Evolutionary conservation across 1,284 basidiomycete genomes (phyloP), one percentile per base, ranked within the genome.

Genomic region (Rhizoctonia solani): DNA sequence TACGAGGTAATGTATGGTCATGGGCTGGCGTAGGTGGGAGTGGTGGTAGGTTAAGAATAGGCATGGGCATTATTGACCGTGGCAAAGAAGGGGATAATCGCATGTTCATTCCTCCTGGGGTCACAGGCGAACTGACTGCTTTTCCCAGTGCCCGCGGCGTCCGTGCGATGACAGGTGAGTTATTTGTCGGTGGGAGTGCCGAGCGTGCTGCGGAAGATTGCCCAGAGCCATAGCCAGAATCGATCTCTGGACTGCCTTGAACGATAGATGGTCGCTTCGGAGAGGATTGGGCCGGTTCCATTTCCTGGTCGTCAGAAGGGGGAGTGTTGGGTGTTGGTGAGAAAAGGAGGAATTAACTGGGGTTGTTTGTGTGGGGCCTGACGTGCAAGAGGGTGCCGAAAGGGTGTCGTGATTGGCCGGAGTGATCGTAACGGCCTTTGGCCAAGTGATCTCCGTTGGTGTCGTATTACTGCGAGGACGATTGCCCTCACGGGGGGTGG

Each of bases 11-110:
- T 2, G 56, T 29, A 37, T 59, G 56, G 13, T 41, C 30, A 5
- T 29, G 44, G 5, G 44, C 25, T 21, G 56, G 56, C 30, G 56
- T 37, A 30, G 56, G 42, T 2, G 56, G 56, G 21, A 59, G 56
- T 16, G 56, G 16, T 8, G 56, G 56, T 21, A 59, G 37, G 29
- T 59, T 59, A 49, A 59, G 56, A 47, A 59, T 59, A 30, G 56
- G 56, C 56, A 59, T 59, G 11, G 56, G 56, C 56, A 59, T 59
- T 37, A 59, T 49, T 19, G 56, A 8, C 29, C 56, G 56, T 30
- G 56, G 42, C 27, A 59, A 41, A 11, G 56, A 47, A 5, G 56
- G 56, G 3, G 56, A 59, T 13, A 59, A 23, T 2, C 56, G 56
- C 44, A 46, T 46, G 44, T 19, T 46, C 56, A 59, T 59, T 21